Conservation (phyloP, 2,329 filamentous ascomycete genomes). For the Trichothecium sympodiale region DNA sequence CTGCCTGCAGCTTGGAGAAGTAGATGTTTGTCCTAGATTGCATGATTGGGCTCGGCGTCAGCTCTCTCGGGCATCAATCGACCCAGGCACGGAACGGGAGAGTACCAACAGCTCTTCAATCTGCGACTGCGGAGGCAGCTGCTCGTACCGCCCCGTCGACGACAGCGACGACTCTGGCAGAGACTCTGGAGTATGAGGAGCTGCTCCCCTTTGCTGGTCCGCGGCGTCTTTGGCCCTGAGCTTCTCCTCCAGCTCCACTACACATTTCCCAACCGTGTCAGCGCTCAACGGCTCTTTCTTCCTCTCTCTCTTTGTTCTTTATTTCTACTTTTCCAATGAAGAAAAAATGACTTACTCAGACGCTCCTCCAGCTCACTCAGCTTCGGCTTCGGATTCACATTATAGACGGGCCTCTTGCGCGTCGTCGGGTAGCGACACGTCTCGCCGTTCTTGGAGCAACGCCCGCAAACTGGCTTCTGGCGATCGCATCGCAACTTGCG, state of each 20-base stretch:
- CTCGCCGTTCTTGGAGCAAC: conserved; percentile 11
- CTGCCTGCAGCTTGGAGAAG: conserved; percentile 61
- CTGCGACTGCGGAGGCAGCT: conserved; percentile 14
- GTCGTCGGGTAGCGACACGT: conserved; percentile 16
- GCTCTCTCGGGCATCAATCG: no score
- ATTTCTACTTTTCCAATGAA: no score
- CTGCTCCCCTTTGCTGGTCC: background rate
- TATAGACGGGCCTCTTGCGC: conserved; percentile 11
- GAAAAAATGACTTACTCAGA: conserved; percentile 9
- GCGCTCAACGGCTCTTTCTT: no score
- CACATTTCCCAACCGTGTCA: background rate
- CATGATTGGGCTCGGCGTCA: background rate
- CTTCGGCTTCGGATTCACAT: conserved; percentile 13
- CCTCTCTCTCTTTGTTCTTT: no score
- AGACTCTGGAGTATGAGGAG: conserved; percentile 2
- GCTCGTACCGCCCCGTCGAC: conserved; percentile 16
- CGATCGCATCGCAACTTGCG: conserved; percentile 19
- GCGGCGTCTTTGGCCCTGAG: conserved; percentile 9
- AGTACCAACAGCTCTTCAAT: conserved; percentile 15
- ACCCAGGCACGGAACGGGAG: no score
- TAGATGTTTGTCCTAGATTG: conserved; percentile 28
- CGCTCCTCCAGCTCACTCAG: conserved; percentile 16
- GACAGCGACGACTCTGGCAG: conserved; percentile 8
- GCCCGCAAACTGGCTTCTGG: conserved; percentile 11
- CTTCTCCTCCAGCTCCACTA: conserved; percentile 13